Evolutionary conservation across 805 yeast genomes (phyloP), one percentile per base, ranked within the genome.

Genomic region (Cyberlindnera mycetangii): DNA sequence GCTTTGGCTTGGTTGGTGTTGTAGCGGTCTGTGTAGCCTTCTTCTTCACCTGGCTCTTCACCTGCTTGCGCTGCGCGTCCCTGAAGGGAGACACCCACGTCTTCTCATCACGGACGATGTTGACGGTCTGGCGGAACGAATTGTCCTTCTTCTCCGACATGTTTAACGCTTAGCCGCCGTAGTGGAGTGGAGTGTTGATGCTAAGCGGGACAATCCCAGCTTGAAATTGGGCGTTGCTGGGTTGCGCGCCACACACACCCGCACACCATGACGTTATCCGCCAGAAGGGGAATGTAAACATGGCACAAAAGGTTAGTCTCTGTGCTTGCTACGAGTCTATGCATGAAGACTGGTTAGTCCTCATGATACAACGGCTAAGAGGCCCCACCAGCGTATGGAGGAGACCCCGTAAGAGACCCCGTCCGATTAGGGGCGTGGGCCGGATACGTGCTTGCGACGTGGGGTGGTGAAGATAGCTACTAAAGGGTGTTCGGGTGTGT

Each of bases 1-100:
- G 25, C 8, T 19, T 10, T 34, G 27, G 27, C 5, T 16, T 18
- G 14, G 30, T 37, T 17, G 44, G n/a, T 7, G 44, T 15, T 11
- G 45, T 6, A 9, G 35, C 33, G 18, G 43, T 17, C 28, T 25
- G 28, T 14, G 41, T 34, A 24, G 45, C 30, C 25, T 31, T 16
- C n/a, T 18, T 17, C 4, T 42, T 27, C 14, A 24, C 39, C 11
- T 34, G 30, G 42, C 21, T 25, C 11, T 30, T 25, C 34, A 33
- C 38, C 12, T 22, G 14, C 21, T 12, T 32, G 32, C 41, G 39
- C 39, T 42, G 47, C 24, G 18, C 38, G 24, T 56, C 54, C 45
- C 63, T 57, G 45, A 59, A 59, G 10, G 63, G 63, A 8, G 63
- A 59, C 15, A 58, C 56, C 63, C 63, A 59, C 11, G 51, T 53